A percentile compares a stretch with the other conserved stretches of the same genome.
phyloP scores from a whole-genome alignment of 495 filamentous ascomycete genomes.

The Hypoxylon intermedium region DNA sequence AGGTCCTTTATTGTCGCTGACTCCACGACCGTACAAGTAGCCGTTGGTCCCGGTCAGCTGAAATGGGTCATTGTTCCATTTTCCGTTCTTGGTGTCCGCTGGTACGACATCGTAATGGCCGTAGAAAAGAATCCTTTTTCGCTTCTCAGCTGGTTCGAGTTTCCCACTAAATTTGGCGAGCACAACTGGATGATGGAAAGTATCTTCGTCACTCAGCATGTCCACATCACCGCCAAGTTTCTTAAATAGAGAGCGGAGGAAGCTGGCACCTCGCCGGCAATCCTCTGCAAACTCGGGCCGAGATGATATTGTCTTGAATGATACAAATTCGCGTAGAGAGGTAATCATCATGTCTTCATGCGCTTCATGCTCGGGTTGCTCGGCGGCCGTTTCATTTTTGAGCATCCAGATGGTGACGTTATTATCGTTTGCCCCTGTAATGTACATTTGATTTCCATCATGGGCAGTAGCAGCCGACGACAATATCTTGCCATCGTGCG shows the following conservation, averaged over 20 bases:
- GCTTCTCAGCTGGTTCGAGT: slow-evolving; percentile 56
- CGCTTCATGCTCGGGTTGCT: slow-evolving; percentile 43
- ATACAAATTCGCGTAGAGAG: slow-evolving; percentile 81
- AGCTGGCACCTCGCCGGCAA: slow-evolving; percentile 91
- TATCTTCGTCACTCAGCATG: slow-evolving; percentile 75
- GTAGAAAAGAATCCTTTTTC: slow-evolving; percentile 93
- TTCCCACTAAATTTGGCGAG: slow-evolving; percentile 85
- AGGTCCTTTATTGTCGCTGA: slow-evolving; percentile 96
- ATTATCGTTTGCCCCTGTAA: slow-evolving; percentile 95
- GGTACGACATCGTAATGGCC: slow-evolving; percentile 99
- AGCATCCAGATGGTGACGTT: slow-evolving; percentile 89
- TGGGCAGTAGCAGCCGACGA: slow-evolving; percentile 78
- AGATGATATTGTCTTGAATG: slow-evolving; percentile 88
- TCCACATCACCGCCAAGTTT: slow-evolving; percentile 87
- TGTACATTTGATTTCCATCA: slow-evolving; percentile 74
- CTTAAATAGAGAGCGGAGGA: slow-evolving; percentile 85
- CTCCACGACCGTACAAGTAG: slow-evolving; percentile 94
- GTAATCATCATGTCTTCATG: slow-evolving; percentile 77
- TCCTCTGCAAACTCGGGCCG: slow-evolving; percentile 83
- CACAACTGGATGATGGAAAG: slow-evolving; percentile 82
- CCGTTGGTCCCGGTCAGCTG: slow-evolving; percentile 84
- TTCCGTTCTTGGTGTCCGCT: slow-evolving; percentile 76
- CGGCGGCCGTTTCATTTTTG: slow-evolving; percentile 57
- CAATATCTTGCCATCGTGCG: slow-evolving; percentile 83
- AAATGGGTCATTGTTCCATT: slow-evolving; percentile 89